A percentile compares a stretch with the other conserved stretches of the same genome.
Conservation (phyloP, 345 rosid genomes). For the Euclidium syriacum region DNA sequence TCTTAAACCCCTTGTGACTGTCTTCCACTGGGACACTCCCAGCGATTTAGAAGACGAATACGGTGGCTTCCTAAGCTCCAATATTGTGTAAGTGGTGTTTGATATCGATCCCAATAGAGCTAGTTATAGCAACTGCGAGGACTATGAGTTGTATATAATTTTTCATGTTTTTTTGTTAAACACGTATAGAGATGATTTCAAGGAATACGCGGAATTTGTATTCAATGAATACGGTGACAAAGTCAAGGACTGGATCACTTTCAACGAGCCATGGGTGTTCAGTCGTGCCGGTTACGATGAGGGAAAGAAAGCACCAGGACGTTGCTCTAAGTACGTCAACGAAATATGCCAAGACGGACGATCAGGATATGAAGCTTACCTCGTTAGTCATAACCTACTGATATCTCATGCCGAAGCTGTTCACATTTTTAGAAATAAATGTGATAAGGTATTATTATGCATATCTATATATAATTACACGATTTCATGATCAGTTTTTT, state of each 20-base stretch:
- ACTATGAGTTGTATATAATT: too few relatives aligned
- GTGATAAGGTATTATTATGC: neutral
- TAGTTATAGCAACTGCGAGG: too few relatives aligned
- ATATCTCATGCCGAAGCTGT: constrained; percentile 1
- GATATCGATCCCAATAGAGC: too few relatives aligned
- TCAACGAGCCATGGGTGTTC: constrained; percentile 33
- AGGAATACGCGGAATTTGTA: neutral
- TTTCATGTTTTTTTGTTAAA: neutral
- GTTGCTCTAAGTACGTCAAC: constrained; percentile 9
- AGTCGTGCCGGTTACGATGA: constrained; percentile 8
- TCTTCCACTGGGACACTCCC: constrained; percentile 11
- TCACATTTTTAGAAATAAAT: neutral
- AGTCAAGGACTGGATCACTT: constrained; percentile 37
- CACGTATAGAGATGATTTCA: neutral
- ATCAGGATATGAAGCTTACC: neutral
- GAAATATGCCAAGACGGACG: neutral
- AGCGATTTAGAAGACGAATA: constrained; percentile 12
- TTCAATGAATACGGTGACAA: constrained; percentile 26
- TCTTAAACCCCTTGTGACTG: neutral
- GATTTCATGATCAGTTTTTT: too few relatives aligned
- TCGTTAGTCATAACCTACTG: neutral
- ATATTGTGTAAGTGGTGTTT: constrained; percentile 4
- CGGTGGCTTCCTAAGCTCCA: constrained; percentile 1
- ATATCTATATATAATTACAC: too few relatives aligned
- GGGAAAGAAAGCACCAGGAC: constrained; percentile 19